A percentile compares a stretch with the other conserved stretches of the same genome.
phyloP scores from a whole-genome alignment of 2,329 filamentous ascomycete genomes.

The Penicillium sp. region DNA sequence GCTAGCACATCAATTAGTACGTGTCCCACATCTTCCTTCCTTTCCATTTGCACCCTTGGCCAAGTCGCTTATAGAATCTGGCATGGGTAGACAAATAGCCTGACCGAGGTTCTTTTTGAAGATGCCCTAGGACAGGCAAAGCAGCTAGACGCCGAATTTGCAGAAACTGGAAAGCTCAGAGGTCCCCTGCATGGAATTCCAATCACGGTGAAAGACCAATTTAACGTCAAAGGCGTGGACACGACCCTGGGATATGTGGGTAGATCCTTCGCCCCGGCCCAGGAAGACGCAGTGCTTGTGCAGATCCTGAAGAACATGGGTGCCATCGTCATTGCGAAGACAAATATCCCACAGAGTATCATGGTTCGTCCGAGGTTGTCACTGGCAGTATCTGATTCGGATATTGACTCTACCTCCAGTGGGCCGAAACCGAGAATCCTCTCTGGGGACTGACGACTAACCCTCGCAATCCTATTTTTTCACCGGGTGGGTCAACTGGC shows the following conservation, averaged over 20 bases:
- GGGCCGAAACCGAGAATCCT: constrained; percentile 55
- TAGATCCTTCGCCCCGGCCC: constrained; percentile 48
- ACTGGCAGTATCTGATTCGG: neutral
- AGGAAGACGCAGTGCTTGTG: constrained; percentile 50
- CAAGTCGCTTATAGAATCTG: neutral
- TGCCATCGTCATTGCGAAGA: constrained; percentile 54
- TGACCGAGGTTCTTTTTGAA: constrained; percentile 37
- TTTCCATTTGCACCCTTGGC: neutral
- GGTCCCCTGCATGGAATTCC: constrained; percentile 55
- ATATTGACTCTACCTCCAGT: constrained; percentile 29
- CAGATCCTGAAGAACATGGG: constrained; percentile 49
- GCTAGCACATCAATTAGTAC: constrained; percentile 29
- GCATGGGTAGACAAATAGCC: constrained; percentile 32
- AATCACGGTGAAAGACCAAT: constrained; percentile 60
- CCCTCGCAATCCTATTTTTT: constrained; percentile 42
- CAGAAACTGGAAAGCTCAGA: constrained; percentile 38
- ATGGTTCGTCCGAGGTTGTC: constrained; percentile 39
- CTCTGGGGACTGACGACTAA: constrained; percentile 52
- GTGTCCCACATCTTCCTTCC: neutral
- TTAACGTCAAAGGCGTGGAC: constrained; percentile 57
- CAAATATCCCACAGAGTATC: constrained; percentile 51
- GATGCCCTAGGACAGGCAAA: constrained; percentile 33
- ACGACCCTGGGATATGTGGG: constrained; percentile 59
- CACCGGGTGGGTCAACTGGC: constrained; percentile 49
- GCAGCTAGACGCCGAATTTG: constrained; percentile 27